Evolutionary conservation across 345 rosid species (phyloP), one percentile per base, ranked within the genome.

Genomic region (Clausena lansium): DNA sequence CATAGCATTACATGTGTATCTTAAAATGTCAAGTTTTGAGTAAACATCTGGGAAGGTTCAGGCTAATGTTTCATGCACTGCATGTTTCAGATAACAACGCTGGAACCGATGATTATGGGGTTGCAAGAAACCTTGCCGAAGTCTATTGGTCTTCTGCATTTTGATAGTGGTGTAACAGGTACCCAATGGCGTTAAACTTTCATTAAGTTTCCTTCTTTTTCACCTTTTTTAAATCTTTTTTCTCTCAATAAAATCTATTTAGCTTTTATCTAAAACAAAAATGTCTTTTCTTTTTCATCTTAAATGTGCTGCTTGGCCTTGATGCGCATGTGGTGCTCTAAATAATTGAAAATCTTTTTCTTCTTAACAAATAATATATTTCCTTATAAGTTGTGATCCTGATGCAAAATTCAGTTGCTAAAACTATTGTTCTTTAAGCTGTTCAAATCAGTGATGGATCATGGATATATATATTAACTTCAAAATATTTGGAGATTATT

Each of bases 111-210:
- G 98, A 87, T 94, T 78, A 79, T 84, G 7, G 98, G 98, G 57
- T 82, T 96, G 82, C 99, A 94, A 89, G 98, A 92, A 83, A 91
- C 92, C 50, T 81, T 96, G 77, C 98, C 99, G 3, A 96, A 92
- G 85, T 92, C 99, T 75, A 90, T 96, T 77, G 99, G 98, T 80
- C 84, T 96, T 81, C 98, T 96, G 76, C 93, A 97, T 81, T 96
- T 94, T 67, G 98, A 96, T 87, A 94, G 93, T 67, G 98, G 99
- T 71, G 92, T 96, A 52, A 73, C 97, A 87, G 99, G 99, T 96
- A 81, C 4, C 61, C 71, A 28, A 32, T 67, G 45, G 52, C 10
- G 10, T 67, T 59, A 27, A n/a, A 47, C 65, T 67, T 47, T 60
- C 60, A 32, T 52, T 7, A 35, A 14, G 59, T 32, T 2, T 47